Conservation (phyloP, 2,329 filamentous ascomycete genomes). For the Aspergillus spinulosporus region DNA sequence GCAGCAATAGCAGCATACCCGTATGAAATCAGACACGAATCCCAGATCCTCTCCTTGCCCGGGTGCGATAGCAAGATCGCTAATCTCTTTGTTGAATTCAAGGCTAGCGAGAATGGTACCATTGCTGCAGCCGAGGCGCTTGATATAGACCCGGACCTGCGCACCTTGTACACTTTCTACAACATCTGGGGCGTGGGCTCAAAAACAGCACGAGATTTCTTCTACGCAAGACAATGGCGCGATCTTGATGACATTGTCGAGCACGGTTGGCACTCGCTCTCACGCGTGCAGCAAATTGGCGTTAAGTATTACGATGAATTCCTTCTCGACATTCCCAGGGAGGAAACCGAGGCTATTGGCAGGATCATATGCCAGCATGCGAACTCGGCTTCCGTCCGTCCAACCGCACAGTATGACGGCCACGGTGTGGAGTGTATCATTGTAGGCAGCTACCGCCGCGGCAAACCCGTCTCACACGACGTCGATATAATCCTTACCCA, state of each 20-base stretch:
- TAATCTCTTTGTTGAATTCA: constrained; percentile 74
- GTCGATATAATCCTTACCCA: constrained; percentile 86
- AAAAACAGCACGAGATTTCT: constrained; percentile 77
- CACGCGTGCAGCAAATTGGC: constrained; percentile 85
- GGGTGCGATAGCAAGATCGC: constrained; percentile 81
- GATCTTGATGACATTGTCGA: constrained; percentile 85
- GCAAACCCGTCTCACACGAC: constrained; percentile 72
- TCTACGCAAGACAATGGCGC: constrained; percentile 71
- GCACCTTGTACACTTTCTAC: constrained; percentile 69
- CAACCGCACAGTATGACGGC: constrained; percentile 42
- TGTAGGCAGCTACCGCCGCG: constrained; percentile 79
- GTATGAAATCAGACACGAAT: constrained; percentile 48
- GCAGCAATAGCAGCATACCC: constrained; percentile 83
- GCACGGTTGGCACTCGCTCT: constrained; percentile 72
- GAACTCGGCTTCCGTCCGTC: constrained; percentile 53
- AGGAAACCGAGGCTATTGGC: constrained; percentile 71
- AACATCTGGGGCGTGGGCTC: constrained; percentile 91
- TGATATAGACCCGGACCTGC: constrained; percentile 63
- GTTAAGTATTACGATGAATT: constrained; percentile 94
- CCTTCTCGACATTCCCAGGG: constrained; percentile 65
- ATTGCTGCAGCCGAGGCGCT: constrained; percentile 66
- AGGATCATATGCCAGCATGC: constrained; percentile 66
- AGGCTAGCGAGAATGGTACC: constrained; percentile 54
- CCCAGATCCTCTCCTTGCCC: constrained; percentile 60
- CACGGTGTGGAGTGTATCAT: constrained; percentile 61